Conservation (phyloP, 2,329 filamentous ascomycete species). For the Tolypocladium sp. region DNA sequence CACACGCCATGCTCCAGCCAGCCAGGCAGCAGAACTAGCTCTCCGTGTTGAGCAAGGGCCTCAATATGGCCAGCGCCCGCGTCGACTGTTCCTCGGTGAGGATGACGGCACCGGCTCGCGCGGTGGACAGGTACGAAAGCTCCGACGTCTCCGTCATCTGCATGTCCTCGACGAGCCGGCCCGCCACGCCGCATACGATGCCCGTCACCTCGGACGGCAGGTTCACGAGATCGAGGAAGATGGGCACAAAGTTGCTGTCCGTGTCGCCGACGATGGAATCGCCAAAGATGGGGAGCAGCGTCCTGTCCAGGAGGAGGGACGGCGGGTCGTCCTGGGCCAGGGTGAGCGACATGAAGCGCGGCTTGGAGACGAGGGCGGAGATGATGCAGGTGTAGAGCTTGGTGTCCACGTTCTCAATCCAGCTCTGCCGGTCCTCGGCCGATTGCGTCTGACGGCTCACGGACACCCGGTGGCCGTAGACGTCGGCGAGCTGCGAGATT, state of each 20-base stretch:
- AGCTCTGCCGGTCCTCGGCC: constrained; percentile 28
- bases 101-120: constrained; percentile 81
- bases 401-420: constrained; percentile 53
- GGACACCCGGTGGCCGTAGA: constrained; percentile 26
- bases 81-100: constrained; percentile 64
- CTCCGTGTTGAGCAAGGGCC: constrained; percentile 34
- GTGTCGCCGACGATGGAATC: constrained; percentile 69
- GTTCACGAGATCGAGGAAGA: constrained; percentile 75
- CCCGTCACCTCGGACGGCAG: constrained; percentile 83
- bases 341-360: constrained; percentile 64
- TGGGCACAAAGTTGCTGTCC: constrained; percentile 66
- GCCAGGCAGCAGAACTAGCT: constrained; percentile 4
- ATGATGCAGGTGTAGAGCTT: constrained; percentile 55
- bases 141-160: constrained; percentile 51
- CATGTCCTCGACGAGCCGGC: constrained; percentile 68
- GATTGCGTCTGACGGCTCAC: constrained; percentile 23
- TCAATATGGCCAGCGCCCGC: constrained; percentile 65
- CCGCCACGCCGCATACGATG: constrained; percentile 90
- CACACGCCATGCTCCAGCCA: neutral
- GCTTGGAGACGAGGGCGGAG: constrained; percentile 51
- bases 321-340: constrained; percentile 66
- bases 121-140: constrained; percentile 85
- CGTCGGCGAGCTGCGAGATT: constrained; percentile 27
- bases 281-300: constrained; percentile 55
- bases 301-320: constrained; percentile 63